Base-by-base conservation (phyloP, 73 alveolate genomes). In the Stentor coeruleus region DNA sequence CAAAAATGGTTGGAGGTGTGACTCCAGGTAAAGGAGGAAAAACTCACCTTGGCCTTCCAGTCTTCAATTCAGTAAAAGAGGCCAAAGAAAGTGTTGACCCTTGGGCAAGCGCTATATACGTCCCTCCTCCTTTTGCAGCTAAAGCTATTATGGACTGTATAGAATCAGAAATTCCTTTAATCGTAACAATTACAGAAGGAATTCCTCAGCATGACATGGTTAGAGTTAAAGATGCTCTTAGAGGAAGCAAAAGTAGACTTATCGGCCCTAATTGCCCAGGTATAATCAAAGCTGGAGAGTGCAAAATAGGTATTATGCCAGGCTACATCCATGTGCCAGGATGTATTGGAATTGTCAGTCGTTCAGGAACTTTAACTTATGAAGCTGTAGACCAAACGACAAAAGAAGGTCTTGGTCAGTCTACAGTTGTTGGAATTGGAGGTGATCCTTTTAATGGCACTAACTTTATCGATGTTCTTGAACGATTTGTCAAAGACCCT, bases 231-330 rank as follows among this genome's bases (percentile, higher is more conserved):
- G 94, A 93, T 74, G 94, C 97, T 3, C 87, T 96, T 81, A 95
- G 92, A 93, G 77, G 94, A 35, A 92, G 95, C 90, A 94, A 91
- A 82, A 89, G 98, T 39, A 86, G 98, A 60, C 91, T 96, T 38
- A 96, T 96, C 60, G 99, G 99, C 74, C 98, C 99, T n/a, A 93
- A 93, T 84, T 94, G 98, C 85, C 98, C 99, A 75, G 99, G 99
- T 74, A 93, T 96, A 91, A 96, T 96, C 85, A 96, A 96, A 93
- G 98, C 99, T 20, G 94, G 93, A 28, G 99, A 96, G 88, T 95
- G 99, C 93, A 96, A 96, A 91, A 96, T 96, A 76, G 99, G 99
- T 59, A 96, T 96, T 85, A 96, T 96, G 99, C 99, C 99, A 33
- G 99, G 99, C 74, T 87, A 86, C 84, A 89, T 93, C 80, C 96